These are phyloP conservation scores for Candida pseudoglaebosa DNA, from an alignment of 805 yeast species.

Conservation along the genomic window DNA sequence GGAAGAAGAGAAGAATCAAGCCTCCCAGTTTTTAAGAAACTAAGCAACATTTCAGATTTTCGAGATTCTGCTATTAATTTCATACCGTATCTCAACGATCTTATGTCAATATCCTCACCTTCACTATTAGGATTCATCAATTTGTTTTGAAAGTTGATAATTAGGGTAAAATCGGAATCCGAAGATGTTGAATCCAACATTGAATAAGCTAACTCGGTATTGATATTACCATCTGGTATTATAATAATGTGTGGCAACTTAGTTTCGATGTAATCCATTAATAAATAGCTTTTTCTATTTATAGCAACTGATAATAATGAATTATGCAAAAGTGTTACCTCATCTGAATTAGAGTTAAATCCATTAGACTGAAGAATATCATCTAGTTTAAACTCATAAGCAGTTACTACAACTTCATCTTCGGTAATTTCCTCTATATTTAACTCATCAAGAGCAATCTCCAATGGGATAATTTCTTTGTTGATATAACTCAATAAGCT, in stretches of 20 bases:
- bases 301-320: constrained; percentile 63
- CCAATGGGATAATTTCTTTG: constrained; percentile 30
- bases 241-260: constrained; percentile 31
- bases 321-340: constrained; percentile 40
- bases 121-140: constrained; percentile 20
- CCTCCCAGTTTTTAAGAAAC: constrained; percentile 58
- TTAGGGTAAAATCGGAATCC: constrained; percentile 55
- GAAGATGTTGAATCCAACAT: constrained; percentile 38
- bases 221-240: constrained; percentile 8
- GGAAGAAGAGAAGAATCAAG: constrained; percentile 56
- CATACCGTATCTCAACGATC: constrained; percentile 55
- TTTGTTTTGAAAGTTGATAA: constrained; percentile 47
- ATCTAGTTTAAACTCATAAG: constrained; percentile 59
- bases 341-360: constrained; percentile 29
- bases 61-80: constrained; percentile 50
- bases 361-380: constrained; percentile 41
- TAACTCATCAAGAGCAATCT: constrained; percentile 32
- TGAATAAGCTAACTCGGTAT: constrained; percentile 36
- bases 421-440: constrained; percentile 42
- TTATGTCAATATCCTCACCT: constrained; percentile 40
- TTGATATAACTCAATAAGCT: constrained; percentile 20
- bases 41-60: constrained; percentile 51
- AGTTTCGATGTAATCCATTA: constrained; percentile 52
- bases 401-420: constrained; percentile 68
- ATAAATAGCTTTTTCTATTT: constrained; percentile 50